A percentile compares a stretch with the other conserved stretches of the same genome.
phyloP scores from a whole-genome alignment of 306 rosid genomes.

The Hylodesmum podocarpum region DNA sequence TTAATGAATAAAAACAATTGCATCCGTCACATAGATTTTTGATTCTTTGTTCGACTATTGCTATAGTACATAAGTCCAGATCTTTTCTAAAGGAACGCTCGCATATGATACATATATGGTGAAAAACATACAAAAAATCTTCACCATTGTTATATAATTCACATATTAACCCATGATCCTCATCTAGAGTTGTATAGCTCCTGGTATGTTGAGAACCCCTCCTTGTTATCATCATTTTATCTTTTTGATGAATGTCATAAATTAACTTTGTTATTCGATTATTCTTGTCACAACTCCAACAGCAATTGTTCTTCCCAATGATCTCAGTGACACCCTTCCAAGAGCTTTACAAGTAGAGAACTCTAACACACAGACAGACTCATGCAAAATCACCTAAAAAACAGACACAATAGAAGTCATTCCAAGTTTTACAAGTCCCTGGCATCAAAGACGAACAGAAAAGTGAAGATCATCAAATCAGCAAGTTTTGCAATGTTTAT shows the following conservation, averaged over 20 bases:
- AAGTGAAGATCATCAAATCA: not conserved
- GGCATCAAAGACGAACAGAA: not conserved
- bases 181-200: slow-evolving; percentile 16
- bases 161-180: slow-evolving; percentile 23
- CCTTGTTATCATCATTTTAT: not conserved
- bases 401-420: slow-evolving; percentile 17
- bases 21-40: not conserved
- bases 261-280: slow-evolving; percentile 49
- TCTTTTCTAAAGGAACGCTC: not conserved
- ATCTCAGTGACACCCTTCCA: slow-evolving; percentile 83
- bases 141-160: slow-evolving; percentile 26
- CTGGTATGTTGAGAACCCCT: slow-evolving; percentile 21
- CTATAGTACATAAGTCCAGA: not conserved
- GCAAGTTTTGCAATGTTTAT: slow-evolving; percentile 3
- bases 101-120: slow-evolving; percentile 34
- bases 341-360: slow-evolving; percentile 72
- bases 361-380: slow-evolving; percentile 75
- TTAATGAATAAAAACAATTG: slow-evolving; percentile 19
- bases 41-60: slow-evolving; percentile 5
- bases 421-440: not conserved
- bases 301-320: slow-evolving; percentile 77
- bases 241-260: not conserved
- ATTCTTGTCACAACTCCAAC: slow-evolving; percentile 79
- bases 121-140: slow-evolving; percentile 29
- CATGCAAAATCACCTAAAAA: slow-evolving; percentile 68